Percentiles rank a stretch among this genome's conserved stretches.
Evolutionary conservation across 2,329 filamentous ascomycete species (phyloP).

Genomic region (Neodidymelliopsis sp.): DNA sequence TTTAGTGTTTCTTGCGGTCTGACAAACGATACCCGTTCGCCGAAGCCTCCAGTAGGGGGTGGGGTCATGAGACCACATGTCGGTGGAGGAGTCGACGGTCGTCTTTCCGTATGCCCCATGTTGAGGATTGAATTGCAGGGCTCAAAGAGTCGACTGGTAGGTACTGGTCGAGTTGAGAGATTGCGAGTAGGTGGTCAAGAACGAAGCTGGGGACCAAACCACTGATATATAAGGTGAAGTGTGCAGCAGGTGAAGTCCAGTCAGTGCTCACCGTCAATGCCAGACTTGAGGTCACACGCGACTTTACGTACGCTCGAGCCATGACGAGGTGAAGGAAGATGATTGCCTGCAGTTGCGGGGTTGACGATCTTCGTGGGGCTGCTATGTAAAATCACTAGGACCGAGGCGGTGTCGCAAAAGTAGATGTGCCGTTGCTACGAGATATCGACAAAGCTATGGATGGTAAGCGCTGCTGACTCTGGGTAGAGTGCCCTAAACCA

Average conservation of each 20-base stretch:
- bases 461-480: background rate
- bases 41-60: slow-evolving; percentile 25
- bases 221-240: background rate
- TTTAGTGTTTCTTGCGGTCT: background rate
- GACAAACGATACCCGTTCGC: slow-evolving; percentile 10
- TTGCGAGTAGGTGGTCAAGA: background rate
- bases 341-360: background rate
- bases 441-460: too few species aligned
- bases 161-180: background rate
- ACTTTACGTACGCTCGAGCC: background rate
- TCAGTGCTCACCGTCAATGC: background rate
- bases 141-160: background rate
- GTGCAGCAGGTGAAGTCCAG: slow-evolving; percentile 1
- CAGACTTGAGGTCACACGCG: background rate
- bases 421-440: too few species aligned
- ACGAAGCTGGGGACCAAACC: background rate
- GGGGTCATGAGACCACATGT: slow-evolving; percentile 24
- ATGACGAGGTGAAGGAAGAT: slow-evolving; percentile 5
- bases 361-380: background rate
- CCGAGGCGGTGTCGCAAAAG: too few species aligned
- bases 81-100: slow-evolving; percentile 21
- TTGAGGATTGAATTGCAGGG: too few species aligned
- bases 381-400: background rate
- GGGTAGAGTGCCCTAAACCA: background rate
- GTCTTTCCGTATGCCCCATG: slow-evolving; percentile 6